Evolutionary conservation across 768 basidiomycete species (phyloP).

Genomic region (Jaapia argillacea): DNA sequence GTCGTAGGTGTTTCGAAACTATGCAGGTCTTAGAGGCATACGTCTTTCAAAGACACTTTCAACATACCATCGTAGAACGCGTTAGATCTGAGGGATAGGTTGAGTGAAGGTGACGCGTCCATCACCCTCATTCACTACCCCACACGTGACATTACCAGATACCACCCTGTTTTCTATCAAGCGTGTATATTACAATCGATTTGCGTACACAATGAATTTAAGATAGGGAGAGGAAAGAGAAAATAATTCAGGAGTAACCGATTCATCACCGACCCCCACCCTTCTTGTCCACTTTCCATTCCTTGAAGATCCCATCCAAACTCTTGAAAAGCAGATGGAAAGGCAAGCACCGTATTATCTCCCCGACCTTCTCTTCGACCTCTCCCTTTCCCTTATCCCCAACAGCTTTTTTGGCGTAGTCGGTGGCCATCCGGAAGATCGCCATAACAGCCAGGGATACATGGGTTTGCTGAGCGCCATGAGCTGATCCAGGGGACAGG

Average conservation of each 20-base stretch:
- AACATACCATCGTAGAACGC: slow-evolving; percentile 20
- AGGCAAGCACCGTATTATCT: slow-evolving; percentile 86
- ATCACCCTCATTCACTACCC: neutral
- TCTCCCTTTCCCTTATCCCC: slow-evolving; percentile 61
- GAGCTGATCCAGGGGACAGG: slow-evolving; percentile 64
- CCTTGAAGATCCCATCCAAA: slow-evolving; percentile 90
- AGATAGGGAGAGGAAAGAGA: too few relatives aligned
- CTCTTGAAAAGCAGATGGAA: slow-evolving; percentile 83
- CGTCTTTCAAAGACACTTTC: neutral
- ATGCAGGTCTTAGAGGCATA: slow-evolving; percentile 1
- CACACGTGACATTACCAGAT: too few relatives aligned
- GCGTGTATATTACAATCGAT: too few relatives aligned
- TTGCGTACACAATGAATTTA: too few relatives aligned
- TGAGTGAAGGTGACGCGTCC: slow-evolving; percentile 23
- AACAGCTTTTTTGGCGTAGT: slow-evolving; percentile 66
- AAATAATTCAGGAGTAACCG: too few relatives aligned
- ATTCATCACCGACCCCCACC: too few relatives aligned
- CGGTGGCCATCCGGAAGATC: slow-evolving; percentile 75
- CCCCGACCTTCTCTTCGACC: slow-evolving; percentile 69
- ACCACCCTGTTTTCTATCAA: too few relatives aligned
- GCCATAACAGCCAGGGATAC: slow-evolving; percentile 90
- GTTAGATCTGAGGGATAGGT: neutral
- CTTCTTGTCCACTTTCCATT: slow-evolving; percentile 82
- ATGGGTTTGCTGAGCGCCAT: slow-evolving; percentile 86
- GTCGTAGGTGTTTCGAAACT: slow-evolving; percentile 97